Percentiles rank a stretch among this genome's conserved stretches.
Evolutionary conservation across 805 yeast species (phyloP).

Genomic region (Candida endomychidarum): DNA sequence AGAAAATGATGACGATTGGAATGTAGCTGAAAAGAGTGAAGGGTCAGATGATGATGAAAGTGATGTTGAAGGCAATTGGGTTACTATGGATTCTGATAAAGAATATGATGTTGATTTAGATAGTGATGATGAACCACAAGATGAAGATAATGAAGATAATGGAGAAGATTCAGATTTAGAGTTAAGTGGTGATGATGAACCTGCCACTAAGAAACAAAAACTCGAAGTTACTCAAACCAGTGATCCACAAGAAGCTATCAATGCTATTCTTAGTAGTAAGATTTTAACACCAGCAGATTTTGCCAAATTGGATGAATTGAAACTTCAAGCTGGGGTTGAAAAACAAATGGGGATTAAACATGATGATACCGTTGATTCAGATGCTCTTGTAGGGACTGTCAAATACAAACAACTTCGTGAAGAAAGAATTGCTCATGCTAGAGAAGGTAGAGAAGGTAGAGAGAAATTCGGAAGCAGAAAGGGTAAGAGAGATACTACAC

Average conservation of each 20-base stretch:
- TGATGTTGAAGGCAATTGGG: conserved; percentile 85
- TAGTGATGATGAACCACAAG: conserved; percentile 34
- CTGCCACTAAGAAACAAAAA: conserved; percentile 28
- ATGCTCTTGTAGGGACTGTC: conserved; percentile 70
- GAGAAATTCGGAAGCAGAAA: conserved; percentile 86
- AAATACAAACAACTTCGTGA: conserved; percentile 85
- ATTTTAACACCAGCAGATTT: conserved; percentile 97
- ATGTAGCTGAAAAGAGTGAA: conserved; percentile 52
- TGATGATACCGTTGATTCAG: conserved; percentile 86
- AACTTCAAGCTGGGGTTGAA: conserved; percentile 80
- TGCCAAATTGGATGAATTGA: conserved; percentile 88
- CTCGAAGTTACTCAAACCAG: conserved; percentile 17
- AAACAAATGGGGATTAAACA: conserved; percentile 68
- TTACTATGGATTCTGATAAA: conserved; percentile 77
- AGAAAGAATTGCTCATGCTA: conserved; percentile 82
- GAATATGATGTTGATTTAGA: conserved; percentile 64
- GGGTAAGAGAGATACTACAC: conserved; percentile 69
- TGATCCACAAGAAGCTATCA: conserved; percentile 20
- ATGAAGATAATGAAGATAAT: conserved; percentile 22
- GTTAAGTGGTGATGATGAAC: conserved; percentile 27
- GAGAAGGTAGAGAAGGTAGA: conserved; percentile 91
- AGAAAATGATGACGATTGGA: conserved; percentile 55
- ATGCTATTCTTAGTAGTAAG: conserved; percentile 64
- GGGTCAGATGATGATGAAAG: conserved; percentile 38
- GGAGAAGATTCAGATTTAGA: conserved; percentile 26